These are phyloP conservation scores for Lactifluus piperatus DNA, from an alignment of 768 basidiomycete genomes.

Conservation along the genomic window DNA sequence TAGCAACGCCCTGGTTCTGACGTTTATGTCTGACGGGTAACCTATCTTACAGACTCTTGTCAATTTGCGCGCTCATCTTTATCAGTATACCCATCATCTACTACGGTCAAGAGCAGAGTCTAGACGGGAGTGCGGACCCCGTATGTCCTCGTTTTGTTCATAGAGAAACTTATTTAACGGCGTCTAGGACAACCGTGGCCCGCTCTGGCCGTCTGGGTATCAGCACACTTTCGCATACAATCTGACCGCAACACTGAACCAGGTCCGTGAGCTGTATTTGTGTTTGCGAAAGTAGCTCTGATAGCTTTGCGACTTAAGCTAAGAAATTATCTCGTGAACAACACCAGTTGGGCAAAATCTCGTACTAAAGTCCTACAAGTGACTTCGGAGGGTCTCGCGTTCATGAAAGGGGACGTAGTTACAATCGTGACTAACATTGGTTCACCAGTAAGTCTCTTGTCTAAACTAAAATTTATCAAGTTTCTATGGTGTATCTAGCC, in stretches of 20 bases:
- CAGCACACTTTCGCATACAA: conserved; percentile 48
- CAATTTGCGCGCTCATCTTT: background rate
- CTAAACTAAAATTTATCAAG: background rate
- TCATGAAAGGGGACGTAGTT: conserved; percentile 57
- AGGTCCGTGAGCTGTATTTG: conserved; percentile 28
- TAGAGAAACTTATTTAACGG: conserved; percentile 2
- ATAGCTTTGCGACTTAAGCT: conserved; percentile 31
- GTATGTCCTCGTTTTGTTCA: conserved; percentile 30
- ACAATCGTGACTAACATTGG: conserved; percentile 64
- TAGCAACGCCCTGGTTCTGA: conserved; percentile 68
- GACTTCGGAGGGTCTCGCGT: conserved; percentile 44
- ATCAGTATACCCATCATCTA: conserved; percentile 68
- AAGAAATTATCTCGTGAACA: conserved; percentile 55
- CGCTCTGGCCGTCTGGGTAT: conserved; percentile 65
- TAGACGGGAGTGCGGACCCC: conserved; percentile 56
- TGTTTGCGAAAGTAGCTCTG: background rate
- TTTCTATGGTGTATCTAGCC: conserved; percentile 32
- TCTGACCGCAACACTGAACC: conserved; percentile 51
- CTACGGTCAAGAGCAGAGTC: conserved; percentile 72
- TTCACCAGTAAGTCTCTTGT: conserved; percentile 43
- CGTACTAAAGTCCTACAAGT: conserved; percentile 43
- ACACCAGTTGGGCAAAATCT: conserved; percentile 42
- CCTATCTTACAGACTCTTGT: background rate
- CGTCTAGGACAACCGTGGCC: conserved; percentile 59
- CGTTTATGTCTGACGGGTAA: conserved; percentile 66